phyloP scores from a whole-genome alignment of 2,329 filamentous ascomycete species.

The Stachybotrys echinatus region DNA sequence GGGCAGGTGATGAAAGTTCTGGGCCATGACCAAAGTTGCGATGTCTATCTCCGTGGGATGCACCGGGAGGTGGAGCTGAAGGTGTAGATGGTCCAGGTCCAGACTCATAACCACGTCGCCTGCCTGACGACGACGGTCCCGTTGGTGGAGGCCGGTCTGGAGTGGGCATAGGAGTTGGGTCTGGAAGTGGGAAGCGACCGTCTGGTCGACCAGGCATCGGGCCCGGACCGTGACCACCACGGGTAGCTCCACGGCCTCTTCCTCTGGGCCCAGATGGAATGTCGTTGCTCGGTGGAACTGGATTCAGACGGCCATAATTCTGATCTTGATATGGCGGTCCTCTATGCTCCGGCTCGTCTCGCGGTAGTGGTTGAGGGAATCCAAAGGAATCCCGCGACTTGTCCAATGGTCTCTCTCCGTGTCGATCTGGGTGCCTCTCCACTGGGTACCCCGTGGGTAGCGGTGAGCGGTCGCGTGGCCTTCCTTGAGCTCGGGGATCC shows the following conservation, averaged over 20 bases:
- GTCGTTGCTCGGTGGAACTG: constrained; percentile 38
- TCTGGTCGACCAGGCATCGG: constrained; percentile 36
- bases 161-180: constrained; percentile 35
- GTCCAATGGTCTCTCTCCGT: constrained; percentile 24
- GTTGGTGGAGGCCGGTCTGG: constrained; percentile 49
- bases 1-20: constrained; percentile 16
- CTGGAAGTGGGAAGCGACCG: constrained; percentile 32
- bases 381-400: constrained; percentile 33
- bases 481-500: constrained; percentile 22
- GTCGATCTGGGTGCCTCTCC: constrained; percentile 34
- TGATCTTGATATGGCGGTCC: constrained; percentile 51
- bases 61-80: constrained; percentile 8
- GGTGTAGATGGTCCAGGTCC: constrained; percentile 22
- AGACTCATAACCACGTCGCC: constrained; percentile 38
- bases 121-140: constrained; percentile 45
- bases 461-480: constrained; percentile 26
- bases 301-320: constrained; percentile 57
- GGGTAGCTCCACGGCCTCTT: constrained; percentile 38
- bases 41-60: constrained; percentile 35
- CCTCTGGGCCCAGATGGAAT: constrained; percentile 53
- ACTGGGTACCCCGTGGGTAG: constrained; percentile 19
- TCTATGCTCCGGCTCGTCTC: constrained; percentile 44
- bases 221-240: constrained; percentile 25
- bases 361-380: constrained; percentile 31
- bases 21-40: constrained; percentile 27